Evolutionary conservation across 2,329 filamentous ascomycete species (phyloP).

Genomic region (Pseudogymnoascus sp.): DNA sequence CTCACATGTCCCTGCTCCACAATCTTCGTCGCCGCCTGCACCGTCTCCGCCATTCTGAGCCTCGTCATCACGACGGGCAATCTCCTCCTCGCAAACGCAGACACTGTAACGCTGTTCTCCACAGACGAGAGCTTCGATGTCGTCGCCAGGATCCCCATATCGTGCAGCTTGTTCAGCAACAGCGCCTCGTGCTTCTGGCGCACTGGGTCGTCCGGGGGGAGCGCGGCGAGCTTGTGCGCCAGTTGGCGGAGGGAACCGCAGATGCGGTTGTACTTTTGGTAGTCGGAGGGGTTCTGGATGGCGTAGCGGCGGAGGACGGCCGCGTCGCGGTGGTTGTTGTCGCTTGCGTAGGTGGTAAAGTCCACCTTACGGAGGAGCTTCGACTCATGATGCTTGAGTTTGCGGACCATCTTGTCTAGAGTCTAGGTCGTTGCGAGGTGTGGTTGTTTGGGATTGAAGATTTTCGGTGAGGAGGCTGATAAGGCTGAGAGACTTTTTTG

Average conservation of each 20-base stretch:
- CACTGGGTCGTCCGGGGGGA: conserved; percentile 70
- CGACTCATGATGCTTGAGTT: conserved; percentile 94
- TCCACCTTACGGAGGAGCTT: conserved; percentile 89
- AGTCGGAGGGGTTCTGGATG: conserved; percentile 84
- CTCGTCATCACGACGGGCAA: conserved; percentile 88
- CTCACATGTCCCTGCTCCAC: conserved; percentile 92
- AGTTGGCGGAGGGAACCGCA: conserved; percentile 84
- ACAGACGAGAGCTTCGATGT: conserved; percentile 70
- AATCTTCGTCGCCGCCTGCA: conserved; percentile 76
- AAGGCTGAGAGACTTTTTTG: conserved; percentile 1
- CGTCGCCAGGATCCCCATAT: conserved; percentile 77
- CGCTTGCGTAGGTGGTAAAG: conserved; percentile 88
- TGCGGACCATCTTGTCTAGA: conserved; percentile 65
- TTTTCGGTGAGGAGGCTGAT: conserved; percentile 7
- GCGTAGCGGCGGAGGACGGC: conserved; percentile 76
- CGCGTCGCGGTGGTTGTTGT: conserved; percentile 78
- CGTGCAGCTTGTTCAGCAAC: conserved; percentile 82
- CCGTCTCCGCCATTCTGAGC: conserved; percentile 82
- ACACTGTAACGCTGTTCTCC: conserved; percentile 82
- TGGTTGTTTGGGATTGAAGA: not conserved
- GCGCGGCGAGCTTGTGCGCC: conserved; percentile 76
- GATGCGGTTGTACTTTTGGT: conserved; percentile 59
- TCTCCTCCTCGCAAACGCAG: conserved; percentile 74
- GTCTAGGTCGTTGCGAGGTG: not conserved
- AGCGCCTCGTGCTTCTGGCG: conserved; percentile 79